Conservation (phyloP, 228 moss, liverwort and hornwort species). For the Sphagnum fallax region DNA sequence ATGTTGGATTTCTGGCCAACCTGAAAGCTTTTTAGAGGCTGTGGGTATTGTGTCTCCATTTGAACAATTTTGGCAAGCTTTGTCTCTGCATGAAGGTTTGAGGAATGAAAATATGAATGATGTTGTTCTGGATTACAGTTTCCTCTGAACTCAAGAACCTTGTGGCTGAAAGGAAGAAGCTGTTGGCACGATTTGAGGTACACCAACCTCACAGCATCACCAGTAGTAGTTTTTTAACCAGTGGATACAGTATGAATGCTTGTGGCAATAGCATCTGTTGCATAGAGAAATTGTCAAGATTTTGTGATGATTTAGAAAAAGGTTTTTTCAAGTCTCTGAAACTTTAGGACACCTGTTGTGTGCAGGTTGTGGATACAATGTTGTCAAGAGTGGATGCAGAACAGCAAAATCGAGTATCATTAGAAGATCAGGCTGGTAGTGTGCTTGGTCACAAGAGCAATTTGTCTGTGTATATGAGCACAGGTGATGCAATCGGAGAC, state of each 20-base stretch:
- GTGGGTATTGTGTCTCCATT: no score
- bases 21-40: no score
- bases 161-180: slow-evolving; percentile 55
- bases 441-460: slow-evolving; percentile 25
- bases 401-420: slow-evolving; percentile 50
- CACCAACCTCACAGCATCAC: background rate
- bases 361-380: slow-evolving; percentile 89
- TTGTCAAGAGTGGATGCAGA: slow-evolving; percentile 55
- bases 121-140: slow-evolving; percentile 10
- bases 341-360: background rate
- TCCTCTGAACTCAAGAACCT: slow-evolving; percentile 45
- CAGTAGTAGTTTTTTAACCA: no score
- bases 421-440: slow-evolving; percentile 42
- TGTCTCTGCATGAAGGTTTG: no score
- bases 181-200: slow-evolving; percentile 87
- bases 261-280: no score
- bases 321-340: no score
- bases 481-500: slow-evolving; percentile 51
- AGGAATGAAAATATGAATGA: background rate
- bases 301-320: no score
- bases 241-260: no score
- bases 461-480: slow-evolving; percentile 33
- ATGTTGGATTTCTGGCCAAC: no score
- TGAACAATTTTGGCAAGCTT: no score
- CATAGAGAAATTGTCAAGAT: no score